A percentile compares a stretch with the other conserved stretches of the same genome.
These are phyloP conservation scores for Mycena rebaudengoi DNA, from an alignment of 768 basidiomycete genomes.

Conservation along the genomic window DNA sequence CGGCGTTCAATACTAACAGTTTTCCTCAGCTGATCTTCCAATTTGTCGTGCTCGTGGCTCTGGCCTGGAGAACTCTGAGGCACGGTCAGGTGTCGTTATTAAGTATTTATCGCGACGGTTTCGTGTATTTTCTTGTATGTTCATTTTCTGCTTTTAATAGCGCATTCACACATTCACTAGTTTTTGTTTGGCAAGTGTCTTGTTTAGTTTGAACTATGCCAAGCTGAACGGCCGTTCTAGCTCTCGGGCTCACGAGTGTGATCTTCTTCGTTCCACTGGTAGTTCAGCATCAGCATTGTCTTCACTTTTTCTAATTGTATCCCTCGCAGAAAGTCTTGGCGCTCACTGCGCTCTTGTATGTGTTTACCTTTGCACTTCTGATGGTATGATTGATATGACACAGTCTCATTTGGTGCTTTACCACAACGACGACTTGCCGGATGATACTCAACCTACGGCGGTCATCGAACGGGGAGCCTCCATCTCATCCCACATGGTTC, in stretches of 20 bases:
- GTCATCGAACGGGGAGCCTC: too few relatives aligned
- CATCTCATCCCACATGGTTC: too few relatives aligned
- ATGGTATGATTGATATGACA: background rate
- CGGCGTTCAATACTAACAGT: background rate
- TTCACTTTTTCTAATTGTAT: background rate
- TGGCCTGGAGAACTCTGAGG: background rate
- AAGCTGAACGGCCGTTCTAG: background rate
- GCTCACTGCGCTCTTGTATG: slow-evolving; percentile 7
- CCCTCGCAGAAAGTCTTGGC: background rate
- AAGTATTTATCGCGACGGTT: background rate
- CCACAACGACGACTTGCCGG: slow-evolving; percentile 18
- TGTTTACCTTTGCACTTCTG: background rate
- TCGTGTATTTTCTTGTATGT: slow-evolving; percentile 3
- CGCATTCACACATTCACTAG: too few relatives aligned
- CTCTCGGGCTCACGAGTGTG: background rate
- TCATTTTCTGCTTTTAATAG: too few relatives aligned
- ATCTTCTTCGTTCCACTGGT: background rate
- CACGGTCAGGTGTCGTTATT: background rate
- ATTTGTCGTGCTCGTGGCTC: background rate
- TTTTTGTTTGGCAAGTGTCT: background rate
- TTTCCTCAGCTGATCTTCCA: background rate
- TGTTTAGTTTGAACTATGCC: background rate
- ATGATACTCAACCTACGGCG: slow-evolving; percentile 14
- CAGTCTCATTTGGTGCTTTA: slow-evolving; percentile 8
- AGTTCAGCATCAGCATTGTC: background rate